Evolutionary conservation across 805 yeast species (phyloP), one percentile per base, ranked within the genome.

Genomic region (Metschnikowia noctiluminum): DNA sequence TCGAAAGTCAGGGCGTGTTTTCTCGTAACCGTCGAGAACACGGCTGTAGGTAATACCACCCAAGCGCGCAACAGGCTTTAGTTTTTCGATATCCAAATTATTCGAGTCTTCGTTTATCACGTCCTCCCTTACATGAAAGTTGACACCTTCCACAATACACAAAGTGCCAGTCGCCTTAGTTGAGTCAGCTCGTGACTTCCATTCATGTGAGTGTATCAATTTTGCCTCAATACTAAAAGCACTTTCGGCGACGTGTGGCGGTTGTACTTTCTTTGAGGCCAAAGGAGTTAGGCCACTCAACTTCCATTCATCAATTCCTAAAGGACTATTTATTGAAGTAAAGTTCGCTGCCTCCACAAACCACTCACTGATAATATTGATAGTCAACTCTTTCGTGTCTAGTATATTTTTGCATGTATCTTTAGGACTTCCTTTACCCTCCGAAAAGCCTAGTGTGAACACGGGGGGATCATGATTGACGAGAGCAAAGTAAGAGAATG

Each of bases 341-440:
- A 64, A 74, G 58, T 83, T 81, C 8, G 86, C 84, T 26, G 86
- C 87, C 51, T 82, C 87, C 28, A 76, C 63, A 53, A 81, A 79
- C 85, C 85, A 82, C 61, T 83, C 87, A 45, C 80, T 70, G 38
- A 82, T 72, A 41, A 82, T 70, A 59, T 76, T 82, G 55, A 82
- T 72, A 15, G 84, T 78, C 45, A 75, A 70, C 57, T 82, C 87
- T 4, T 63, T 66, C 2, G 82, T 79, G 26, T 74, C 80, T 26
- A 77, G 56, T 14, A 82, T 58, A 56, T 81, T 81, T 8, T 50
- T 54, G 46, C 69, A 64, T 5, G 85, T 72, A 60, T 82, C 85
- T 60, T 82, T 82, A n/a, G 61, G 55, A 12, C 48, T 53, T 1
- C 57, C 65, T 9, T 53, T 50, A 14, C 73, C 73, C 11, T 70